Conservation (phyloP, 2,329 filamentous ascomycete genomes). For the Colletotrichum gigasporum region DNA sequence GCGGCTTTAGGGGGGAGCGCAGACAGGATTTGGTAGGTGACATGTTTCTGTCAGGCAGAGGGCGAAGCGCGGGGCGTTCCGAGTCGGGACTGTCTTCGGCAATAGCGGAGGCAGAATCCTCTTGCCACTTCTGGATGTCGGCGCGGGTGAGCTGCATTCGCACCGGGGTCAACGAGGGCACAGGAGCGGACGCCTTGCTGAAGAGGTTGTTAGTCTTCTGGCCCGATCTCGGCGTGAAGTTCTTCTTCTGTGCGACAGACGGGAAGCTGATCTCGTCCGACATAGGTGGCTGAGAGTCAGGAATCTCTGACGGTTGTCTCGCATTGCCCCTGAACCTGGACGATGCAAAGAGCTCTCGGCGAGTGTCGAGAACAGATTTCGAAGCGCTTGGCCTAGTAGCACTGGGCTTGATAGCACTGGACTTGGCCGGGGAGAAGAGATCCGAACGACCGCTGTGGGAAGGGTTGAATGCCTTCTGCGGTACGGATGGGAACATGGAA, state of each 20-base stretch:
- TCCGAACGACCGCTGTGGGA: constrained; percentile 42
- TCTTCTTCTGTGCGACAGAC: constrained; percentile 55
- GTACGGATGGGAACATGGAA: constrained; percentile 50
- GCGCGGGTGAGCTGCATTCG: constrained; percentile 52
- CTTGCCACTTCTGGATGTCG: constrained; percentile 53
- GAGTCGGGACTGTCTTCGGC: constrained; percentile 49
- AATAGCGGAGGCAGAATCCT: constrained; percentile 47
- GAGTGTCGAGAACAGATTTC: constrained; percentile 1
- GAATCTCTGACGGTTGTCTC: constrained; percentile 24
- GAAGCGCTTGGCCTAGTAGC: constrained; percentile 21
- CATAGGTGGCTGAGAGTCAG: constrained; percentile 39
- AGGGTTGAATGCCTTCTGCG: constrained; percentile 45
- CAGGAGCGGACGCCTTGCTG: constrained; percentile 40
- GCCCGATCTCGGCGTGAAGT: constrained; percentile 56
- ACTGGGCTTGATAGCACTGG: constrained; percentile 8
- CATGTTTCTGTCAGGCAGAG: constrained; percentile 59
- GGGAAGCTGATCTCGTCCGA: constrained; percentile 45
- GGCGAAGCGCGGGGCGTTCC: constrained; percentile 53
- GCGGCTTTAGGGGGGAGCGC: constrained; percentile 65
- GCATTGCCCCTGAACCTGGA: background rate
- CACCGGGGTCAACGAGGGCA: constrained; percentile 45
- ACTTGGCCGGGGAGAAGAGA: constrained; percentile 46
- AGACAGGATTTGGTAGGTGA: constrained; percentile 67
- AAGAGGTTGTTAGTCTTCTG: constrained; percentile 50
- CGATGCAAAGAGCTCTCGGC: constrained; percentile 15